These are phyloP conservation scores for Aspergillus piperis DNA, from an alignment of 2,329 filamentous ascomycete species.

Conservation along the genomic window DNA sequence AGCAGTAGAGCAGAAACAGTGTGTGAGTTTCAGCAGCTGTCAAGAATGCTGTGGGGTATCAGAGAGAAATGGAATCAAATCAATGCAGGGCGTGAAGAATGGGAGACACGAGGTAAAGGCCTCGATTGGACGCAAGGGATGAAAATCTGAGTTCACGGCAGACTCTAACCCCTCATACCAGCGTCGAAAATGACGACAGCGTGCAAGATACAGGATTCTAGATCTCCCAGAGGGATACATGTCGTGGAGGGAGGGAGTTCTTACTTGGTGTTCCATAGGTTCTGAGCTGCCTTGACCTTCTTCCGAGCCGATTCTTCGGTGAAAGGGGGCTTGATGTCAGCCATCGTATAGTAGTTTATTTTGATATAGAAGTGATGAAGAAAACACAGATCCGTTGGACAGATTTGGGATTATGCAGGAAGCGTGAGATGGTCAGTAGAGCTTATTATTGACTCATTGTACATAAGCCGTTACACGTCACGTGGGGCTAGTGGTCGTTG, in stretches of 20 bases:
- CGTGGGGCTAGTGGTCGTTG: neutral
- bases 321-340: slow-evolving; percentile 65
- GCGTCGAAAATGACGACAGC: neutral
- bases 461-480: neutral
- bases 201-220: neutral
- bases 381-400: neutral
- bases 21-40: neutral
- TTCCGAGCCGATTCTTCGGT: slow-evolving; percentile 68
- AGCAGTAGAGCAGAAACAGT: neutral
- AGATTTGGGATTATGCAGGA: neutral
- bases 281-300: slow-evolving; percentile 83
- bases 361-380: neutral
- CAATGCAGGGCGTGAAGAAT: neutral
- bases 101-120: neutral
- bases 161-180: slow-evolving; percentile 1
- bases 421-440: neutral
- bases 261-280: slow-evolving; percentile 78
- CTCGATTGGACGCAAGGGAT: neutral
- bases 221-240: neutral
- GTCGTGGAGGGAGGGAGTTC: slow-evolving; percentile 11
- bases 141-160: neutral
- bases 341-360: slow-evolving; percentile 29
- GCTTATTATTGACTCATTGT: neutral
- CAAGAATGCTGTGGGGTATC: neutral
- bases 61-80: neutral